Evolutionary conservation across 2,329 filamentous ascomycete genomes (phyloP).

Genomic region (Colletotrichum filicis): DNA sequence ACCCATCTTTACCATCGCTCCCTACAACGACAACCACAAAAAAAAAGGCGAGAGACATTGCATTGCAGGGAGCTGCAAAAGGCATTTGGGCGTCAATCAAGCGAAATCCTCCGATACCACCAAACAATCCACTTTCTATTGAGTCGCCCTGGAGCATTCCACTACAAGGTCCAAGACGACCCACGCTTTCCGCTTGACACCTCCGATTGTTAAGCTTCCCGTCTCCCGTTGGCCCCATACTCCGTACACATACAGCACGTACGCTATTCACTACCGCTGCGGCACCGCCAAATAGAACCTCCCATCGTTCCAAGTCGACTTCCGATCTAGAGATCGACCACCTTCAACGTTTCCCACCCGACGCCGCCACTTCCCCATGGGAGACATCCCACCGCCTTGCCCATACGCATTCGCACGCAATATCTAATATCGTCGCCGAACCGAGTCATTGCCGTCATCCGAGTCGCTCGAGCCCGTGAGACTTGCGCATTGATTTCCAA

Average conservation of each 20-base stretch:
- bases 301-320: not conserved
- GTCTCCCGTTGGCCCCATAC: slow-evolving; percentile 33
- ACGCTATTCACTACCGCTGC: not conserved
- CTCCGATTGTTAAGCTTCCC: slow-evolving; percentile 36
- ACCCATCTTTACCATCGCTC: not conserved
- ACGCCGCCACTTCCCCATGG: not conserved
- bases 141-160: slow-evolving; percentile 33
- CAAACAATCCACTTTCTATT: slow-evolving; percentile 32
- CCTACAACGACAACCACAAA: not conserved
- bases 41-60: slow-evolving; percentile 15
- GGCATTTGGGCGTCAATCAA: slow-evolving; percentile 34
- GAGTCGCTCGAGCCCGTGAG: not conserved
- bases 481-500: not conserved
- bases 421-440: not conserved
- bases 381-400: not conserved
- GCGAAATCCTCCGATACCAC: slow-evolving; percentile 10
- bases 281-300: slow-evolving; percentile 1
- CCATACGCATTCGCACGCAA: not conserved
- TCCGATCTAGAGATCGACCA: not conserved
- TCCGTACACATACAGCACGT: slow-evolving; percentile 12
- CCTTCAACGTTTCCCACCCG: not conserved
- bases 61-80: slow-evolving; percentile 24
- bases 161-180: slow-evolving; percentile 24
- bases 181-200: slow-evolving; percentile 33
- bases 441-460: not conserved